Conservation (phyloP, 345 rosid species). For the Mallotus nudiflorus region DNA sequence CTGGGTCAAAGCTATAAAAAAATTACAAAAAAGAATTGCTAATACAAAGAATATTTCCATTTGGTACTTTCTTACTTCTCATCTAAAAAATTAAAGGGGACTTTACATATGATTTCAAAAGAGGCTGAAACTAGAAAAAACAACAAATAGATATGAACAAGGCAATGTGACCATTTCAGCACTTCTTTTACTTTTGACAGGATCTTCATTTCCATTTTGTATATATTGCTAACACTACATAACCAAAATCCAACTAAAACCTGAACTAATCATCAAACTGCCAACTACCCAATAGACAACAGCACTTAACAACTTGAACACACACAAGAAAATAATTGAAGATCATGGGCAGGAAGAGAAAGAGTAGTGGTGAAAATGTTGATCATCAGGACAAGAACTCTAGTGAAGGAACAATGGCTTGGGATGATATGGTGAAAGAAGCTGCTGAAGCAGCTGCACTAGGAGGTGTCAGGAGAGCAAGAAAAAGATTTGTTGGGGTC, state of each 20-base stretch:
- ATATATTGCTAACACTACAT: slow-evolving; percentile 16
- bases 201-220: slow-evolving; percentile 28
- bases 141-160: slow-evolving; percentile 37
- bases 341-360: slow-evolving; percentile 56
- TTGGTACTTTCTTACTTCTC: slow-evolving; percentile 9
- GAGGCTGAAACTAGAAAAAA: slow-evolving; percentile 17
- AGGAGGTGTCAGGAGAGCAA: slow-evolving; percentile 41
- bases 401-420: slow-evolving; percentile 33
- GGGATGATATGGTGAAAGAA: slow-evolving; percentile 56
- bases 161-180: slow-evolving; percentile 38
- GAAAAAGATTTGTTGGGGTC: slow-evolving; percentile 55
- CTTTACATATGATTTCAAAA: slow-evolving; percentile 30
- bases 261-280: background rate
- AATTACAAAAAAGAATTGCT: background rate
- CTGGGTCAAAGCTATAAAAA: slow-evolving; percentile 27
- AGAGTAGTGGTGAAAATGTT: slow-evolving; percentile 30
- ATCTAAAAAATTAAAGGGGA: background rate
- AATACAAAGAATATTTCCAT: slow-evolving; percentile 6
- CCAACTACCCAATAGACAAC: too few relatives aligned
- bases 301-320: background rate
- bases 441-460: slow-evolving; percentile 38
- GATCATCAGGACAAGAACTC: slow-evolving; percentile 20
- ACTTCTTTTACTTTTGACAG: slow-evolving; percentile 27
- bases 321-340: background rate
- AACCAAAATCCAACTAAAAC: background rate